Conservation (phyloP, 1,284 basidiomycete genomes). For the Pisolithus thermaeus region DNA sequence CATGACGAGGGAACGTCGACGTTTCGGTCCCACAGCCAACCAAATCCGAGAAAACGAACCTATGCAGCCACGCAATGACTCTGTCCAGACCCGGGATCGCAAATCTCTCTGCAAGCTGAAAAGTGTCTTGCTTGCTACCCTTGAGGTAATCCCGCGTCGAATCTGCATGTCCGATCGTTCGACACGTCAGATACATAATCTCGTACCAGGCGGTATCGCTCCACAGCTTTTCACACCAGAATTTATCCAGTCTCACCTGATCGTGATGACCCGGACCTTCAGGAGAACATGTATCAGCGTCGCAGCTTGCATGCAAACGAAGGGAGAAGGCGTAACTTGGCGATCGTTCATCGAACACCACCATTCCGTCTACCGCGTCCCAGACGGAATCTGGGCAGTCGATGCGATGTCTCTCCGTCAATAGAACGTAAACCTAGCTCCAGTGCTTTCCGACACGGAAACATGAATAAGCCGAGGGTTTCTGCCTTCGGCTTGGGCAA, state of each 20-base stretch:
- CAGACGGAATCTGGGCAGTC: too few relatives aligned
- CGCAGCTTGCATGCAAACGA: conserved; percentile 1
- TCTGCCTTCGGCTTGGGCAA: too few relatives aligned
- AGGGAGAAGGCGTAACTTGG: conserved; percentile 63
- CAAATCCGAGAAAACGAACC: too few relatives aligned
- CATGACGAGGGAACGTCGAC: conserved; percentile 93
- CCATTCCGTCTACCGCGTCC: conserved; percentile 85
- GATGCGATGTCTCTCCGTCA: conserved; percentile 89
- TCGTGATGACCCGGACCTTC: conserved; percentile 98
- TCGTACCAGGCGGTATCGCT: conserved; percentile 95
- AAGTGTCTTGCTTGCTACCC: conserved; percentile 94
- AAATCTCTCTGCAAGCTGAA: conserved; percentile 94
- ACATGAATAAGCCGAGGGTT: too few relatives aligned
- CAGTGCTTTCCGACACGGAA: conserved; percentile 64
- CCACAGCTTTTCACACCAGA: conserved; percentile 98
- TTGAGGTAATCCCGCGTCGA: conserved; percentile 94
- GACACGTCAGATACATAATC: conserved; percentile 96
- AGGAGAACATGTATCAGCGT: conserved; percentile 25
- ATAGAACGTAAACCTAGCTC: conserved; percentile 88
- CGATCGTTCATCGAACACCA: conserved; percentile 98
- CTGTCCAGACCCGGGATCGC: conserved; percentile 99
- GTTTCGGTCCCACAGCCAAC: too few relatives aligned
- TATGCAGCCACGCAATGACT: conserved; percentile 89
- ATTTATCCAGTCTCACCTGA: conserved; percentile 99
- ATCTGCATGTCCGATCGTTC: conserved; percentile 99